phyloP scores from a whole-genome alignment of 371 early-diverging fungal species.

The Syncephalastrum monosporum region DNA sequence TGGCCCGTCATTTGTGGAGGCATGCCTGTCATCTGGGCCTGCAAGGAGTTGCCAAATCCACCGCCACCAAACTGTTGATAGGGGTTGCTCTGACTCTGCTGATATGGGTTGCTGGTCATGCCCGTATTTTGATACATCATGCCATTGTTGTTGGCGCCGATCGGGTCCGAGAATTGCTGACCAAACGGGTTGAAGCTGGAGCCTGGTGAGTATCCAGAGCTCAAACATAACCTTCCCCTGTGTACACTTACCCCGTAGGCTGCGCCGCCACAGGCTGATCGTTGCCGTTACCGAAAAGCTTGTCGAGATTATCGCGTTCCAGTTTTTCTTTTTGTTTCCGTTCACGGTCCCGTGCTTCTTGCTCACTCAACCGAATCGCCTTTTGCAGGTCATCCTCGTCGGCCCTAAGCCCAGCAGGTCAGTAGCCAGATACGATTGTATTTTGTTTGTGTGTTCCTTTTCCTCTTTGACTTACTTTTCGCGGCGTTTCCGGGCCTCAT shows the following conservation, averaged over 20 bases:
- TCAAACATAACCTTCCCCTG: neutral
- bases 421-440: neutral
- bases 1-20: conserved; percentile 54
- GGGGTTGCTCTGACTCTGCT: conserved; percentile 28
- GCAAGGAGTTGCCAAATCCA: conserved; percentile 19
- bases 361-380: conserved; percentile 42
- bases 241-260: no score
- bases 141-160: conserved; percentile 35
- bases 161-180: conserved; percentile 16
- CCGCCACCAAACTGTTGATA: conserved; percentile 15
- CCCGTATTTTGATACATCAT: conserved; percentile 19
- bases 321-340: conserved; percentile 27
- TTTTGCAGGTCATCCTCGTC: conserved; percentile 42
- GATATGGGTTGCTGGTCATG: conserved; percentile 35
- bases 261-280: neutral
- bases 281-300: conserved; percentile 27
- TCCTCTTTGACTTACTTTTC: conserved; percentile 19
- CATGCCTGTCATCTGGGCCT: conserved; percentile 41
- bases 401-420: conserved; percentile 1
- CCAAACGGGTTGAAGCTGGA: conserved; percentile 14
- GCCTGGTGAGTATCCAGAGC: neutral
- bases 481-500: conserved; percentile 29
- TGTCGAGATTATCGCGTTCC: conserved; percentile 45
- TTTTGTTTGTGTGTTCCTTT: conserved; percentile 1
- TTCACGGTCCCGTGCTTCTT: conserved; percentile 42